phyloP scores from a whole-genome alignment of 2,329 filamentous ascomycete genomes.

The Setomelanomma holmii region DNA sequence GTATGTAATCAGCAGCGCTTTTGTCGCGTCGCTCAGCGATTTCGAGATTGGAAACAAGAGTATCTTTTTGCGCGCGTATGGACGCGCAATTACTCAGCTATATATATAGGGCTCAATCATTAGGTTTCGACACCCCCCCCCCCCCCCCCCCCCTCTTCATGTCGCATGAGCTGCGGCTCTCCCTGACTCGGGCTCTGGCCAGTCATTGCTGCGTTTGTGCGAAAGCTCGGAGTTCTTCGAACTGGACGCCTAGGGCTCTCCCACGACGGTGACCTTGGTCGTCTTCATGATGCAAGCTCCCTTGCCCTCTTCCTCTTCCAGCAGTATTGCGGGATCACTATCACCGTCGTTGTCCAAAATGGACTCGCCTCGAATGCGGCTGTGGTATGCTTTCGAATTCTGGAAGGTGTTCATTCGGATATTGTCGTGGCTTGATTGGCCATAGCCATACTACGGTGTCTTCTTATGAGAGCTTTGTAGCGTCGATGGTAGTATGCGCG shows the following conservation, averaged over 20 bases:
- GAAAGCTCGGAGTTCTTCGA: neutral
- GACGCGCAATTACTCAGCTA: too few species aligned
- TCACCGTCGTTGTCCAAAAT: slow-evolving; percentile 32
- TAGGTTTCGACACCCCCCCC: too few species aligned
- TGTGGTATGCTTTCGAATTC: slow-evolving; percentile 29
- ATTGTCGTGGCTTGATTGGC: slow-evolving; percentile 7
- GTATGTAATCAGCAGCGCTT: too few species aligned
- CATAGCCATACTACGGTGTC: slow-evolving; percentile 20
- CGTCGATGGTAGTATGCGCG: slow-evolving; percentile 22
- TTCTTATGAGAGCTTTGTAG: slow-evolving; percentile 9
- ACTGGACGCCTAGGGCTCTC: slow-evolving; percentile 5
- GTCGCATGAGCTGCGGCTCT: neutral
- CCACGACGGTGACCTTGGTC: slow-evolving; percentile 26
- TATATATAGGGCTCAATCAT: too few species aligned
- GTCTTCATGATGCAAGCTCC: slow-evolving; percentile 31
- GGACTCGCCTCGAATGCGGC: slow-evolving; percentile 26
- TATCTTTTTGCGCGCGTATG: too few species aligned
- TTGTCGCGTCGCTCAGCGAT: too few species aligned
- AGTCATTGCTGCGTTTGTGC: slow-evolving; percentile 1
- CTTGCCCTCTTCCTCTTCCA: slow-evolving; percentile 29
- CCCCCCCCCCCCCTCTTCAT: too few species aligned
- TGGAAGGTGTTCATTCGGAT: slow-evolving; percentile 22
- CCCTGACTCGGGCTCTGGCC: neutral
- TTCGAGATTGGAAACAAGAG: too few species aligned
- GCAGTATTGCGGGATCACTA: slow-evolving; percentile 35